Conservation (phyloP, 2,329 filamentous ascomycete species). For the Macroventuria anomochaeta region DNA sequence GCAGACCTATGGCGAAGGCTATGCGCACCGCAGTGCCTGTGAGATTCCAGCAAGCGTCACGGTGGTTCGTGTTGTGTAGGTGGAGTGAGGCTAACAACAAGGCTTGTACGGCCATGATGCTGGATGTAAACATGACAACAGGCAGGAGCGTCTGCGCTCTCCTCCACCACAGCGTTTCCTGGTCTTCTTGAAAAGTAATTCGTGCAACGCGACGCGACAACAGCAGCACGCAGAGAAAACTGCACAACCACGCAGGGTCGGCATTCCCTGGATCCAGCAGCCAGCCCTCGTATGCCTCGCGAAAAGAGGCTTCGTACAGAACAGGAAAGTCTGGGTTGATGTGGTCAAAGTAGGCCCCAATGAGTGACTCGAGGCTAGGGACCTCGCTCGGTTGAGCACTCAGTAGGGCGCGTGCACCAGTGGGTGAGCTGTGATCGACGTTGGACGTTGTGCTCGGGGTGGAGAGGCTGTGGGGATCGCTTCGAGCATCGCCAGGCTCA, state of each 20-base stretch:
- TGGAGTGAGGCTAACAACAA: slow-evolving; percentile 53
- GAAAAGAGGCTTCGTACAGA: slow-evolving; percentile 53
- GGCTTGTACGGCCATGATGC: slow-evolving; percentile 51
- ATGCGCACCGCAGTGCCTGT: slow-evolving; percentile 54
- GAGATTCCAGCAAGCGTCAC: slow-evolving; percentile 54
- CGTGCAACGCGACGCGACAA: slow-evolving; percentile 48
- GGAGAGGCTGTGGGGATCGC: slow-evolving; percentile 28
- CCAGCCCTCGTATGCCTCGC: slow-evolving; percentile 51
- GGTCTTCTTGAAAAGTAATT: slow-evolving; percentile 44
- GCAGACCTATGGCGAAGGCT: slow-evolving; percentile 54
- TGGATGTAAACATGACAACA: slow-evolving; percentile 53
- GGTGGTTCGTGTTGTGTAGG: slow-evolving; percentile 55
- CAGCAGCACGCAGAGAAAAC: slow-evolving; percentile 52
- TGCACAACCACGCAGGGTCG: slow-evolving; percentile 53
- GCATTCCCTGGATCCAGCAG: slow-evolving; percentile 35
- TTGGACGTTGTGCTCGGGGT: slow-evolving; percentile 30
- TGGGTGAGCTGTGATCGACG: slow-evolving; percentile 33
- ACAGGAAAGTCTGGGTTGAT: slow-evolving; percentile 54
- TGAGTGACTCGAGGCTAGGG: slow-evolving; percentile 44
- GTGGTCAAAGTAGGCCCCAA: slow-evolving; percentile 51
- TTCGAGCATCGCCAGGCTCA: slow-evolving; percentile 19
- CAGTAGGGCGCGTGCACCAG: slow-evolving; percentile 17
- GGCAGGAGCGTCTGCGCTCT: slow-evolving; percentile 51
- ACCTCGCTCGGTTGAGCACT: slow-evolving; percentile 19
- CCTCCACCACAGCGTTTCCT: slow-evolving; percentile 53